These are phyloP conservation scores for Camillea tinctor DNA, from an alignment of 2,329 filamentous ascomycete species.

Conservation along the genomic window DNA sequence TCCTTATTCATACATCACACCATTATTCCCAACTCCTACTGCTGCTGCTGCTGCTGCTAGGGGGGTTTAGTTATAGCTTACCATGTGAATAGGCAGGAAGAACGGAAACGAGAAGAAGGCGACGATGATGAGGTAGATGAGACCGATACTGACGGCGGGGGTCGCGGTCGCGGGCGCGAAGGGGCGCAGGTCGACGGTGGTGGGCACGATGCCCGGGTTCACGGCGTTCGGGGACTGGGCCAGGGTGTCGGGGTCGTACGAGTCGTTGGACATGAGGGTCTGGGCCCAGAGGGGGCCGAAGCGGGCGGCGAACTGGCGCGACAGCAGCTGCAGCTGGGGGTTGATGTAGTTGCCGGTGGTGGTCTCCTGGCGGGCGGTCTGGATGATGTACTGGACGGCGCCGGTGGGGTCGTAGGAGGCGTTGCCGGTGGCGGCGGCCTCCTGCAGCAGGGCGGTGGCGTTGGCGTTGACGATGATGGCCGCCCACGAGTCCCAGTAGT, in stretches of 20 bases:
- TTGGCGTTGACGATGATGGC: slow-evolving; percentile 63
- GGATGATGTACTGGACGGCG: slow-evolving; percentile 55
- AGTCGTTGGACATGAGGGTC: slow-evolving; percentile 41
- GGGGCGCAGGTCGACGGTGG: slow-evolving; percentile 53
- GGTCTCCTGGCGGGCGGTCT: slow-evolving; percentile 55
- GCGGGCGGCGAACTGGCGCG: slow-evolving; percentile 42
- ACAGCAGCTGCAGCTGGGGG: slow-evolving; percentile 49
- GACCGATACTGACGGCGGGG: slow-evolving; percentile 59
- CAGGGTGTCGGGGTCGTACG: slow-evolving; percentile 29
- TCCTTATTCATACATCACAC: too few relatives aligned
- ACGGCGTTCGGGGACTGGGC: slow-evolving; percentile 28
- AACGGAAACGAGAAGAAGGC: slow-evolving; percentile 66
- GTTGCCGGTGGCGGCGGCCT: slow-evolving; percentile 54
- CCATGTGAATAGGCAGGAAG: slow-evolving; percentile 61
- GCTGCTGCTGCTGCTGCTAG: too few relatives aligned
- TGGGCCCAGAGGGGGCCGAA: slow-evolving; percentile 48
- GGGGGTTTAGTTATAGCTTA: slow-evolving; percentile 11
- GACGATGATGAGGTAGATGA: slow-evolving; percentile 67
- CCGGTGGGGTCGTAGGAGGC: slow-evolving; percentile 59
- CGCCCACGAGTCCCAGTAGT: slow-evolving; percentile 58
- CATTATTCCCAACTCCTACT: too few relatives aligned
- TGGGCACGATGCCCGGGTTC: slow-evolving; percentile 32
- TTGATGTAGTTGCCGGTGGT: slow-evolving; percentile 53
- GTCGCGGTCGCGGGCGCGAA: slow-evolving; percentile 54
- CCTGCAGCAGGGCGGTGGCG: slow-evolving; percentile 56